Conservation (phyloP, 2,329 filamentous ascomycete species). For the Cladophialophora immunda region DNA sequence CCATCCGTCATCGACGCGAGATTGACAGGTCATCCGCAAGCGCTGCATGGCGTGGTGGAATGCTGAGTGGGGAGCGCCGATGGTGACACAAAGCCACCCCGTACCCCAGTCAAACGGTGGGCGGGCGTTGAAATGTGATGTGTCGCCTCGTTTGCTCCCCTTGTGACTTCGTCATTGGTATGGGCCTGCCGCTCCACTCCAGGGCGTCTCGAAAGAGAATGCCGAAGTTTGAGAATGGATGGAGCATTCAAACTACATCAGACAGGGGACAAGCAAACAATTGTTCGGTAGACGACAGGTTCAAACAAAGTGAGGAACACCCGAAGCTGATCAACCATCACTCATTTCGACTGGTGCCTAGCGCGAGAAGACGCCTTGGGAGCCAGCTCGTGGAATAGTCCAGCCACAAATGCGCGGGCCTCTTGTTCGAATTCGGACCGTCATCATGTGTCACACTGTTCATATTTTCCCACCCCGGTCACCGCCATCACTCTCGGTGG, state of each 20-base stretch:
- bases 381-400: background rate
- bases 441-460: background rate
- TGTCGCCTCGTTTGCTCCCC: slow-evolving; percentile 3
- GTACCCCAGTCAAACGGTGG: background rate
- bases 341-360: background rate
- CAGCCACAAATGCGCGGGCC: slow-evolving; percentile 1
- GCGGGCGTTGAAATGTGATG: slow-evolving; percentile 11
- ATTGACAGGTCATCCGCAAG: slow-evolving; percentile 21
- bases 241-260: background rate
- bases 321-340: background rate
- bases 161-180: background rate
- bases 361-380: background rate
- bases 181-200: background rate
- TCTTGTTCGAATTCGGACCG: background rate
- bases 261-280: background rate
- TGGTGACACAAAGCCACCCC: slow-evolving; percentile 6
- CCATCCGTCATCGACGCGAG: background rate
- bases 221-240: background rate
- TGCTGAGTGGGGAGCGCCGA: background rate
- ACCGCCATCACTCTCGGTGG: background rate
- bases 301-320: slow-evolving; percentile 4
- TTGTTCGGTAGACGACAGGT: background rate
- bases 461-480: slow-evolving; percentile 27
- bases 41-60: background rate
- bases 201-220: background rate